phyloP scores from a whole-genome alignment of 345 rosid genomes.

The Salix purpurea region DNA sequence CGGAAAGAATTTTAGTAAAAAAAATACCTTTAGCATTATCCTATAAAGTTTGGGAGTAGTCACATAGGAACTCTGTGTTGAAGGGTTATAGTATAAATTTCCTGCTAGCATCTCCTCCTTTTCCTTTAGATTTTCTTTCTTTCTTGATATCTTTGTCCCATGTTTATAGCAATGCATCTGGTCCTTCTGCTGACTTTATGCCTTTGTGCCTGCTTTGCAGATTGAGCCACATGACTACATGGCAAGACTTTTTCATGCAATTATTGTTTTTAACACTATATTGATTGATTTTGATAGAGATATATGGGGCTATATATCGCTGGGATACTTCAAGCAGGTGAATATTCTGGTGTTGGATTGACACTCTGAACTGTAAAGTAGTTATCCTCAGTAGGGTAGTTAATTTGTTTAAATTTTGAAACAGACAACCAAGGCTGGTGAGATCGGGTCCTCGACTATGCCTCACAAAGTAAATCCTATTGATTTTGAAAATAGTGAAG shows the following conservation, averaged over 20 bases:
- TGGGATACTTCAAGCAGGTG: conserved; percentile 86
- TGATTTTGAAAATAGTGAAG: conserved; percentile 94
- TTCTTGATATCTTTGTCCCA: neutral
- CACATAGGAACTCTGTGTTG: neutral
- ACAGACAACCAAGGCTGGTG: conserved; percentile 89
- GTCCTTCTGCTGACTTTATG: neutral
- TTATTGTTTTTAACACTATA: conserved; percentile 57
- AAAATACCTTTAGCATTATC: too few relatives aligned
- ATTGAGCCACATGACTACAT: conserved; percentile 83
- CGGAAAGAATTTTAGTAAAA: too few relatives aligned
- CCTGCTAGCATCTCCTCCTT: neutral
- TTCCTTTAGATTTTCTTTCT: neutral
- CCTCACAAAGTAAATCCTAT: conserved; percentile 98
- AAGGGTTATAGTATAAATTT: neutral
- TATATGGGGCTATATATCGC: conserved; percentile 85
- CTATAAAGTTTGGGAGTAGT: neutral
- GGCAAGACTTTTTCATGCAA: conserved; percentile 62
- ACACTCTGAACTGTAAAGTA: neutral
- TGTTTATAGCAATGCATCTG: neutral
- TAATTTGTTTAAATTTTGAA: conserved; percentile 9
- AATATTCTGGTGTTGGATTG: conserved; percentile 9
- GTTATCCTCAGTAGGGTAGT: neutral
- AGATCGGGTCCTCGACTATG: conserved; percentile 92
- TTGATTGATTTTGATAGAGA: conserved; percentile 77
- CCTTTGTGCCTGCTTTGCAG: conserved; percentile 37